Conservation (phyloP, 495 filamentous ascomycete genomes). For the Corynascus novoguineensis region DNA sequence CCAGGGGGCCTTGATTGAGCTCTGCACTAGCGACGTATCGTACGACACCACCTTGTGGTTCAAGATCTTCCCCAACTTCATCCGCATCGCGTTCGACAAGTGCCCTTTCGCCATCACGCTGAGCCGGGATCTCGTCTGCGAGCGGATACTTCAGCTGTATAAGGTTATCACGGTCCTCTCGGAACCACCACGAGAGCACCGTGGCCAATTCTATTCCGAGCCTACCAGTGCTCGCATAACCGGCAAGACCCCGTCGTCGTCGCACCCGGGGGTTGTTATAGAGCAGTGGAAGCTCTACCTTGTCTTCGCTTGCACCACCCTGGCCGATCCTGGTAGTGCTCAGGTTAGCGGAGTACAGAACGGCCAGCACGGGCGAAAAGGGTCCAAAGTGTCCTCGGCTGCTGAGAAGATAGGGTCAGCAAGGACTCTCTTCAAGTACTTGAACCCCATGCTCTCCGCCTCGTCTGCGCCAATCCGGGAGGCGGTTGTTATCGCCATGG, state of each 20-base stretch:
- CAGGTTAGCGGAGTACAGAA: conserved; percentile 53
- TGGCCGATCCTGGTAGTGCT: conserved; percentile 73
- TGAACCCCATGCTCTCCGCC: conserved; percentile 79
- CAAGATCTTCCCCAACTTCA: conserved; percentile 93
- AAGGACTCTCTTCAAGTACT: conserved; percentile 76
- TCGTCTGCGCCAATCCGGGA: conserved; percentile 72
- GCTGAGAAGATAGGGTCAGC: conserved; percentile 85
- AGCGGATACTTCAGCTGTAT: conserved; percentile 87
- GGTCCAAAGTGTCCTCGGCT: conserved; percentile 65
- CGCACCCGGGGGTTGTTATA: conserved; percentile 79
- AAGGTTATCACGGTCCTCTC: conserved; percentile 71
- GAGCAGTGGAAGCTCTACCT: conserved; percentile 99
- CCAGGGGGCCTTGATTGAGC: conserved; percentile 81
- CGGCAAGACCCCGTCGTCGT: conserved; percentile 60
- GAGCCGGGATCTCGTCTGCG: conserved; percentile 85
- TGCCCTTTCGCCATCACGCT: conserved; percentile 87
- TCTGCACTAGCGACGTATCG: conserved; percentile 91
- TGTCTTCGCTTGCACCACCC: conserved; percentile 92
- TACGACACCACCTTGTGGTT: conserved; percentile 96
- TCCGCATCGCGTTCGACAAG: conserved; percentile 82
- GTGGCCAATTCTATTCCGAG: conserved; percentile 39
- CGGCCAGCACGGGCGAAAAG: conserved; percentile 78
- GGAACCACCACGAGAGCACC: conserved; percentile 60
- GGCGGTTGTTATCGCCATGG: conserved; percentile 85
- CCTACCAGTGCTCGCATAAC: conserved; percentile 42